These are phyloP conservation scores for Trichoderma sp. DNA, from an alignment of 2,329 filamentous ascomycete species.

Conservation along the genomic window DNA sequence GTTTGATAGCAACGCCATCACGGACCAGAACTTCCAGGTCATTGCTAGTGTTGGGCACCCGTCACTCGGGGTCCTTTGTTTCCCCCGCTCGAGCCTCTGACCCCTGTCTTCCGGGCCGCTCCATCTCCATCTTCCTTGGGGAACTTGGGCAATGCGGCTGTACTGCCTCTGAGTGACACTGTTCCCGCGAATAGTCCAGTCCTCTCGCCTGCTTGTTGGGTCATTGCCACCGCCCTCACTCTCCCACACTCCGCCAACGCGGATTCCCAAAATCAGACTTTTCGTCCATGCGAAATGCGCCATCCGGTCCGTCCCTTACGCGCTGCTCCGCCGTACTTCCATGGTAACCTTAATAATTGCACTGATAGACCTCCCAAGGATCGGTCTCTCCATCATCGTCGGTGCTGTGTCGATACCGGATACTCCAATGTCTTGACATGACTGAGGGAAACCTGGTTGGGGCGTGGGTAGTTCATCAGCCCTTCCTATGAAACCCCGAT, in stretches of 20 bases:
- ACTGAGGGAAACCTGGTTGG: background rate
- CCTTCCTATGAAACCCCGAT: background rate
- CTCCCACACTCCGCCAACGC: background rate
- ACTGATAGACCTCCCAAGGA: background rate
- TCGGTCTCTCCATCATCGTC: background rate
- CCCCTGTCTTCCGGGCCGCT: background rate
- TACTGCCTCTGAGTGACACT: background rate
- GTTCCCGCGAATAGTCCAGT: background rate
- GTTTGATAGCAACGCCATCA: background rate
- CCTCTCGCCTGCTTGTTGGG: background rate
- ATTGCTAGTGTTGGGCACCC: background rate
- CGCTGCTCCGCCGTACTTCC: background rate
- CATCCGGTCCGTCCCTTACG: constrained; percentile 11
- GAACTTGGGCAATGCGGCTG: background rate
- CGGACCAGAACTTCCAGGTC: background rate
- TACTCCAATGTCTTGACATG: background rate
- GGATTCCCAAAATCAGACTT: background rate
- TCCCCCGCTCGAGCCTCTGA: background rate
- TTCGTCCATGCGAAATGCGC: background rate
- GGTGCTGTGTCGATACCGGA: background rate
- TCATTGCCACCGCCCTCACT: background rate
- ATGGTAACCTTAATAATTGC: background rate
- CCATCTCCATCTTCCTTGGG: constrained; percentile 9
- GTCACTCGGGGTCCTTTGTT: background rate
- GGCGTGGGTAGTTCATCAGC: background rate